Conservation (phyloP, 164 flowering plant genomes). For the Piper betle region DNA sequence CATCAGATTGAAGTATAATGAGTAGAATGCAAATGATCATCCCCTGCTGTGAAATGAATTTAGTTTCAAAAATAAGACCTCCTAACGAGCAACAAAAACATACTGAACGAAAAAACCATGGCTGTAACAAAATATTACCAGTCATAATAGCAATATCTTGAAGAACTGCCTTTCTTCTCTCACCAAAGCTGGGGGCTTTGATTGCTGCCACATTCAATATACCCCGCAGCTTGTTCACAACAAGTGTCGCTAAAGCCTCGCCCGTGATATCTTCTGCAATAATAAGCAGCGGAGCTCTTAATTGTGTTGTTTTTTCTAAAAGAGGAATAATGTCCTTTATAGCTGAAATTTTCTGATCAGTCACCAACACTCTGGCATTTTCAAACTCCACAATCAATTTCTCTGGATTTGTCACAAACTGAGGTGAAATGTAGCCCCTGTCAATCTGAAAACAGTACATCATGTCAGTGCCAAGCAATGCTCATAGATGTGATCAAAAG, state of each 20-base stretch:
- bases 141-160: slow-evolving; percentile 78
- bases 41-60: too few relatives aligned
- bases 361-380: slow-evolving; percentile 81
- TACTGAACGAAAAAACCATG: background rate
- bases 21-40: too few relatives aligned
- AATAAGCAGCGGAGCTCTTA: slow-evolving; percentile 51
- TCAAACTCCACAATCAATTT: slow-evolving; percentile 80
- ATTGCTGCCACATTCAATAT: slow-evolving; percentile 30
- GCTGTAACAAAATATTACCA: slow-evolving; percentile 7
- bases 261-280: slow-evolving; percentile 94
- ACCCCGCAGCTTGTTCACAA: slow-evolving; percentile 30
- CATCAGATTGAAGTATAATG: too few relatives aligned
- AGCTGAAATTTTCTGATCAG: slow-evolving; percentile 83
- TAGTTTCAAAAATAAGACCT: too few relatives aligned
- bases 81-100: too few relatives aligned
- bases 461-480: background rate
- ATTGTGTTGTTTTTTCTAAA: slow-evolving; percentile 29
- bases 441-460: slow-evolving; percentile 51
- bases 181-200: slow-evolving; percentile 87
- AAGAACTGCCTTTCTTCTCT: slow-evolving; percentile 86
- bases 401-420: slow-evolving; percentile 89
- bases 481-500: background rate
- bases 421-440: slow-evolving; percentile 97
- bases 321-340: slow-evolving; percentile 63
- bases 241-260: slow-evolving; percentile 36